Evolutionary conservation across 164 flowering plant species (phyloP).

Genomic region (Sextonia rubra): DNA sequence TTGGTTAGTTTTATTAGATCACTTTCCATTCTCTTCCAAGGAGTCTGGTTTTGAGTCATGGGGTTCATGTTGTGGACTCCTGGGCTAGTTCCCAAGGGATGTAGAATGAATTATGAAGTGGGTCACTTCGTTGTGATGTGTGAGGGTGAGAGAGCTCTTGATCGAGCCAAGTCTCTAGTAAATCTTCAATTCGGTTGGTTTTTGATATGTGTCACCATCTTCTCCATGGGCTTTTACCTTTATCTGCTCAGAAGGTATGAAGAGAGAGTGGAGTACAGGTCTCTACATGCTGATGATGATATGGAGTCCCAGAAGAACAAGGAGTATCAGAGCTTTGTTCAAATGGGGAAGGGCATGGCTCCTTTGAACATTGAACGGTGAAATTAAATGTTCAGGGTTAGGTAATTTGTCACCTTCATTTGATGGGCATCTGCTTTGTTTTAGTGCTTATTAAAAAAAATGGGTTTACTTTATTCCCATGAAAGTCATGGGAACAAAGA

Average conservation of each 20-base stretch:
- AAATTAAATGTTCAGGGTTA: neutral
- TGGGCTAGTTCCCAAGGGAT: conserved; percentile 51
- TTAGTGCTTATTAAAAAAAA: neutral
- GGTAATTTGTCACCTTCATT: conserved; percentile 3
- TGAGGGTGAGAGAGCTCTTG: conserved; percentile 33
- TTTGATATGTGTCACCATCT: conserved; percentile 30
- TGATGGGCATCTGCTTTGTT: conserved; percentile 6
- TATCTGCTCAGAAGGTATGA: conserved; percentile 22
- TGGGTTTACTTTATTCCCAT: neutral
- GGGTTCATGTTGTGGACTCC: conserved; percentile 82
- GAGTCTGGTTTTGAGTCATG: conserved; percentile 66
- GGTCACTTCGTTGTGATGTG: conserved; percentile 64
- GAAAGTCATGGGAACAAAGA: neutral
- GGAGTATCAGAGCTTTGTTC: conserved; percentile 29
- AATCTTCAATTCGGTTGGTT: conserved; percentile 69
- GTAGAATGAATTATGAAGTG: conserved; percentile 48
- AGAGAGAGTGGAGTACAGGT: conserved; percentile 30
- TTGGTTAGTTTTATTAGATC: conserved; percentile 65
- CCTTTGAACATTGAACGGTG: conserved; percentile 40
- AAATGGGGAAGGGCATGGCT: conserved; percentile 26
- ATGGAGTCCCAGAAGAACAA: conserved; percentile 18
- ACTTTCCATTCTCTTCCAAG: conserved; percentile 57
- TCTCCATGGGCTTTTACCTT: conserved; percentile 38
- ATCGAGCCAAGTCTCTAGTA: conserved; percentile 60
- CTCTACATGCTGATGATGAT: conserved; percentile 19